These are phyloP conservation scores for Pseudevernia furfuracea DNA, from an alignment of 495 filamentous ascomycete genomes.

Conservation along the genomic window DNA sequence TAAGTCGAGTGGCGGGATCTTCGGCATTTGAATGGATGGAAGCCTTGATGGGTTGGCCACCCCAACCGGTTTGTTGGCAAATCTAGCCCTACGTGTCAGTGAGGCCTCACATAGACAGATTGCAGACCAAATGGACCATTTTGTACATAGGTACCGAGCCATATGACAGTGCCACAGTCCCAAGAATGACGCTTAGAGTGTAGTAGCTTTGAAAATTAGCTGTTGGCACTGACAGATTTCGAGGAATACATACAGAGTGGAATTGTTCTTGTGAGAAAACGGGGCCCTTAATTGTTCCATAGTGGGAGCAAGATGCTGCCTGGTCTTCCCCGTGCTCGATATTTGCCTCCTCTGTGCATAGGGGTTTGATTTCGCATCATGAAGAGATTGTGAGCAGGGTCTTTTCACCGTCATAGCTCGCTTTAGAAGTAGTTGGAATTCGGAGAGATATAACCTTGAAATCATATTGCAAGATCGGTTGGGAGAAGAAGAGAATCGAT, in stretches of 20 bases:
- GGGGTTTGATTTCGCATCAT: neutral
- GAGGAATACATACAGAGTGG: conserved; percentile 23
- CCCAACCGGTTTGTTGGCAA: conserved; percentile 93
- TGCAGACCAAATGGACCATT: conserved; percentile 52
- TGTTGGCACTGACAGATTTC: neutral
- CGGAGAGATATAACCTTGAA: neutral
- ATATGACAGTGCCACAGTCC: conserved; percentile 86
- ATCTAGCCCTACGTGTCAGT: conserved; percentile 47
- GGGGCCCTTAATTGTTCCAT: conserved; percentile 24
- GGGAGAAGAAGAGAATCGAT: neutral
- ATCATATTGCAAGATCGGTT: neutral
- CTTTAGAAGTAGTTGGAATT: neutral
- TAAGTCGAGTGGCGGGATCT: conserved; percentile 64
- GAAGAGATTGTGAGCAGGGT: conserved; percentile 1
- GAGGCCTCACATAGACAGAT: neutral
- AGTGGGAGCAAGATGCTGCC: conserved; percentile 25
- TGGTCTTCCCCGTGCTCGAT: conserved; percentile 14
- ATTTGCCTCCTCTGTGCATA: conserved; percentile 15
- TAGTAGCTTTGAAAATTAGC: conserved; percentile 56
- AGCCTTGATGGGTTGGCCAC: conserved; percentile 83
- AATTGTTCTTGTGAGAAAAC: conserved; percentile 26
- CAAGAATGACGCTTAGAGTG: conserved; percentile 75
- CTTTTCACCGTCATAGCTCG: neutral
- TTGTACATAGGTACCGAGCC: conserved; percentile 97
- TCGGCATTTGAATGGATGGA: conserved; percentile 55